These are phyloP conservation scores for Helotiales sp. DNA, from an alignment of 2,329 filamentous ascomycete species.

Conservation along the genomic window DNA sequence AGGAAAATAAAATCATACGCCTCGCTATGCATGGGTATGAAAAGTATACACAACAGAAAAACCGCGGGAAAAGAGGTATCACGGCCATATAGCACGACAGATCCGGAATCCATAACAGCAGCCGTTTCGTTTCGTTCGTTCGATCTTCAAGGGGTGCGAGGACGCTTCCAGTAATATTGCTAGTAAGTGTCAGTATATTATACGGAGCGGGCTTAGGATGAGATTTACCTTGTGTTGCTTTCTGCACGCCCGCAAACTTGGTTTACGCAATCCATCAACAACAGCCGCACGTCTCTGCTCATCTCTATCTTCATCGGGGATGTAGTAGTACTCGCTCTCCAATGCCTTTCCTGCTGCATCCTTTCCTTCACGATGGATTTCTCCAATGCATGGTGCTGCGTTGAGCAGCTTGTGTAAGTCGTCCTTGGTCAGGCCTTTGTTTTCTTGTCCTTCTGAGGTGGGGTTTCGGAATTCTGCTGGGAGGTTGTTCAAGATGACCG, in stretches of 20 bases:
- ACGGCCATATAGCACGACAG: conserved; percentile 13
- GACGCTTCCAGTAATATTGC: conserved; percentile 72
- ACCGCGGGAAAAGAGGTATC: conserved; percentile 15
- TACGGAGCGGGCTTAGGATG: neutral
- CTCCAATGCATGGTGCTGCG: conserved; percentile 75
- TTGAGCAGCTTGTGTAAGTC: conserved; percentile 73
- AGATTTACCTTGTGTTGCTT: conserved; percentile 92
- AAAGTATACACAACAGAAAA: conserved; percentile 8
- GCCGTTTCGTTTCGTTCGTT: neutral
- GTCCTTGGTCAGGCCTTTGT: conserved; percentile 53
- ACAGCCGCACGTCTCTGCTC: conserved; percentile 77
- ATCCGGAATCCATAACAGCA: conserved; percentile 1
- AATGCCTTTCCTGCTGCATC: conserved; percentile 91
- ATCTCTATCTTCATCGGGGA: conserved; percentile 83
- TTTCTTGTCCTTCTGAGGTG: conserved; percentile 32
- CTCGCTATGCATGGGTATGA: conserved; percentile 33
- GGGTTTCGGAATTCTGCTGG: conserved; percentile 61
- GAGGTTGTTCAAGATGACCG: conserved; percentile 84
- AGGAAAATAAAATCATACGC: conserved; percentile 19
- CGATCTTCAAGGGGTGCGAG: conserved; percentile 52
- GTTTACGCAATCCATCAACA: conserved; percentile 82
- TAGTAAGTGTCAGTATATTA: conserved; percentile 33
- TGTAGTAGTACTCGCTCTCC: conserved; percentile 96
- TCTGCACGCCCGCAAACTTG: conserved; percentile 82
- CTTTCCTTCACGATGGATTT: conserved; percentile 88